phyloP scores from a whole-genome alignment of 495 filamentous ascomycete genomes.

The Penicillium desertorum region DNA sequence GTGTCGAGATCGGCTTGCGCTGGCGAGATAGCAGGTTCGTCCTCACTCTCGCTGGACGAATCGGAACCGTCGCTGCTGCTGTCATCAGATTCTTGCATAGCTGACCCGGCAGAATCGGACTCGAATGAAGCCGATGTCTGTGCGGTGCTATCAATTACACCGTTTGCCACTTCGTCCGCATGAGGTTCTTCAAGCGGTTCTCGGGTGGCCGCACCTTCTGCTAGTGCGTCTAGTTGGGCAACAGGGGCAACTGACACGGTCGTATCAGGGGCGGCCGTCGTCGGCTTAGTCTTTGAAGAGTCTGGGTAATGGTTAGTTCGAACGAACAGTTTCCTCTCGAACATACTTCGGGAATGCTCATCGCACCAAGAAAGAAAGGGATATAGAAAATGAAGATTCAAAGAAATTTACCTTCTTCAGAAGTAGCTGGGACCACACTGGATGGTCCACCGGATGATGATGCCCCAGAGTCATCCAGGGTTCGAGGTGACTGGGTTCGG shows the following conservation, averaged over 20 bases:
- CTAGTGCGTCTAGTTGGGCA: background rate
- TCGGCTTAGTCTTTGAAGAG: background rate
- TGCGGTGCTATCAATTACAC: slow-evolving; percentile 4
- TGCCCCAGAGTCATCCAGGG: slow-evolving; percentile 19
- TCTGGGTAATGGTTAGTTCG: background rate
- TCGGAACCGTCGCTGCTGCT: slow-evolving; percentile 21
- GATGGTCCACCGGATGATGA: slow-evolving; percentile 24
- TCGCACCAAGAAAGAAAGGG: background rate
- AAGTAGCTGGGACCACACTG: slow-evolving; percentile 6
- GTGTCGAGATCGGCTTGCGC: background rate
- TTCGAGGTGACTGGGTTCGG: slow-evolving; percentile 36
- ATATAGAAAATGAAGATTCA: background rate
- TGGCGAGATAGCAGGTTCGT: slow-evolving; percentile 8
- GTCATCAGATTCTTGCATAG: slow-evolving; percentile 45
- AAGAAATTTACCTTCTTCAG: background rate
- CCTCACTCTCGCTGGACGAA: slow-evolving; percentile 25
- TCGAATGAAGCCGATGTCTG: slow-evolving; percentile 16
- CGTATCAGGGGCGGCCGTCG: background rate
- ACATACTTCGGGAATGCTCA: background rate
- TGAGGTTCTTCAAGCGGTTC: background rate
- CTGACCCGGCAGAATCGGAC: slow-evolving; percentile 38
- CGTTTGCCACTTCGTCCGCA: slow-evolving; percentile 6
- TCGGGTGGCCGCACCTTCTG: background rate
- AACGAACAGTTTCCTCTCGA: background rate
- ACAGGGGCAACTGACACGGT: background rate